Conservation (phyloP, 1,284 basidiomycete genomes). For the Ustilago cynodontis region DNA sequence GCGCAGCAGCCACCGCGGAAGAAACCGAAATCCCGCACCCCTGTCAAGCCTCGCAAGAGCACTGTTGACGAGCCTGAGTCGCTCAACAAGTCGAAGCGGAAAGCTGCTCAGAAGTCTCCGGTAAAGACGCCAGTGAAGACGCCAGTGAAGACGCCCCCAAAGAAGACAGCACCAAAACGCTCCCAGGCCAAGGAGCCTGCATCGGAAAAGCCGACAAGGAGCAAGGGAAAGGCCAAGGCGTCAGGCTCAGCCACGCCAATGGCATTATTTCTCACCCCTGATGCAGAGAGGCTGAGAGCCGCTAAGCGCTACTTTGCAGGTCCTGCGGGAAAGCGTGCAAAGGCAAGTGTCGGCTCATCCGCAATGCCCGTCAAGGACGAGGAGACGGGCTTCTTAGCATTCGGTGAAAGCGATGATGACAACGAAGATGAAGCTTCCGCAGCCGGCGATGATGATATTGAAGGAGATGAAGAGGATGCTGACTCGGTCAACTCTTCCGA, state of each 20-base stretch:
- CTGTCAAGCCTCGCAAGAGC: conserved; percentile 1
- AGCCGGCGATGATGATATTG: neutral
- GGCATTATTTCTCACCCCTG: conserved; percentile 1
- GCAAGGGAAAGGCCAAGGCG: neutral
- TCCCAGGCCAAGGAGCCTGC: neutral
- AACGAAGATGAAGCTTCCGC: conserved; percentile 2
- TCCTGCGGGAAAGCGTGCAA: neutral
- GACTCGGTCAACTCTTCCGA: conserved; percentile 26
- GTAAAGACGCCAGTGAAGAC: conserved; percentile 12
- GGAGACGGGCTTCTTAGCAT: conserved; percentile 1
- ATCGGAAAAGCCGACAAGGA: conserved; percentile 2
- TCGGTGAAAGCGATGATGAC: conserved; percentile 3
- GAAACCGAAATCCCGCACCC: conserved; percentile 14
- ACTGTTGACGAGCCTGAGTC: conserved; percentile 3
- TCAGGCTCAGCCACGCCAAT: conserved; percentile 4
- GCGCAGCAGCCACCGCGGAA: conserved; percentile 35
- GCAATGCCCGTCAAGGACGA: conserved; percentile 23
- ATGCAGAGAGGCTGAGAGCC: conserved; percentile 16
- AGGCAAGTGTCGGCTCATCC: conserved; percentile 11
- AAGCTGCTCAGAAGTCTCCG: conserved; percentile 7
- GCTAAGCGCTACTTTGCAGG: conserved; percentile 37
- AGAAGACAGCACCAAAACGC: neutral
- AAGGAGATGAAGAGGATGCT: neutral
- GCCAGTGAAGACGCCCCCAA: conserved; percentile 12
- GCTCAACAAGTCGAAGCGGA: conserved; percentile 8